These are phyloP conservation scores for Eucalyptus melliodora DNA, from an alignment of 345 rosid genomes.

Conservation along the genomic window DNA sequence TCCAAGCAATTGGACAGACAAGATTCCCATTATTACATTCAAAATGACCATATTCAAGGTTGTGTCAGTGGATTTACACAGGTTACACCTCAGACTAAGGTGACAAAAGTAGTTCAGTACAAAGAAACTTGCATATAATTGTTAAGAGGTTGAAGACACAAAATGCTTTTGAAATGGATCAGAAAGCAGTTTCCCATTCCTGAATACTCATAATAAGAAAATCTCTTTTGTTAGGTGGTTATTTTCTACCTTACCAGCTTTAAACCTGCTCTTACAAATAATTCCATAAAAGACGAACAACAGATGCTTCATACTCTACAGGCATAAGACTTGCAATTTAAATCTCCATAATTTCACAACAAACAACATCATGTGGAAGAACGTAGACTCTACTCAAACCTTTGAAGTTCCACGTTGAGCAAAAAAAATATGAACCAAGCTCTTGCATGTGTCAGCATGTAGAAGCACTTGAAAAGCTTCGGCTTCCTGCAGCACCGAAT, in stretches of 20 bases:
- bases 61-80: neutral
- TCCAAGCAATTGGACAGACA: neutral
- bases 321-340: neutral
- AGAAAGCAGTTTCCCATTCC: neutral
- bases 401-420: conserved; percentile 84
- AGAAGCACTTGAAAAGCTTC: conserved; percentile 59
- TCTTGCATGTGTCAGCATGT: conserved; percentile 63
- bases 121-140: neutral
- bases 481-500: conserved; percentile 50
- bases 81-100: neutral
- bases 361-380: neutral
- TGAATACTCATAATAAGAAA: neutral
- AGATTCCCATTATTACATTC: neutral
- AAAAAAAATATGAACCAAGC: conserved; percentile 85
- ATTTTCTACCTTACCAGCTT: neutral
- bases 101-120: neutral
- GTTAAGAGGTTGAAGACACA: neutral
- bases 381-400: conserved; percentile 20
- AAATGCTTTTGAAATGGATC: neutral
- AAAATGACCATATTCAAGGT: neutral
- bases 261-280: neutral
- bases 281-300: neutral
- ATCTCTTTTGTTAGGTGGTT: neutral
- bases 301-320: neutral
- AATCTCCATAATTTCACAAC: neutral